Evolutionary conservation across 2,329 filamentous ascomycete species (phyloP).

Genomic region (Penicillium sp.): DNA sequence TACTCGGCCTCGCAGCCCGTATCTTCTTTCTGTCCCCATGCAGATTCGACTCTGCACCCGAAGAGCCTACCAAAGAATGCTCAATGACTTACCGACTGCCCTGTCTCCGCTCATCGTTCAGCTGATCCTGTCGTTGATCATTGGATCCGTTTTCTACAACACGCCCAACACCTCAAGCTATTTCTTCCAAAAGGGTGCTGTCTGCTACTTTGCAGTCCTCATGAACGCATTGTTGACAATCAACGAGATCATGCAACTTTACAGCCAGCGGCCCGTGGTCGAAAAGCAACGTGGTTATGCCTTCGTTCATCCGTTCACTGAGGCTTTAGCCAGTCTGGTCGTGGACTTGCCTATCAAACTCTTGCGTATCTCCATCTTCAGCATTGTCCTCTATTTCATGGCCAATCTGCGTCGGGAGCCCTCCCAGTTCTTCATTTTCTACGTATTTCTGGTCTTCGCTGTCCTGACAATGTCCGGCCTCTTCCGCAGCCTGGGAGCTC

Average conservation of each 20-base stretch:
- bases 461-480: conserved; percentile 49
- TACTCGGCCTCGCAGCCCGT: conserved; percentile 55
- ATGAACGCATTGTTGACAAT: conserved; percentile 69
- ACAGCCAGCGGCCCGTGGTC: conserved; percentile 23
- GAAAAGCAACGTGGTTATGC: conserved; percentile 30
- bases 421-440: conserved; percentile 78
- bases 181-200: conserved; percentile 70
- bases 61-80: conserved; percentile 70
- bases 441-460: conserved; percentile 40
- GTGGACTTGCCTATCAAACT: conserved; percentile 67
- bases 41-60: conserved; percentile 74
- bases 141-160: conserved; percentile 76
- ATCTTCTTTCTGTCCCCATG: conserved; percentile 67
- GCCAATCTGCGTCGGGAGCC: conserved; percentile 69
- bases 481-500: conserved; percentile 52
- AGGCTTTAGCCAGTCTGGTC: conserved; percentile 14
- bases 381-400: conserved; percentile 79
- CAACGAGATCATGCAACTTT: conserved; percentile 41
- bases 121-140: conserved; percentile 67
- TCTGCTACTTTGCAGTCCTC: conserved; percentile 80
- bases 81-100: conserved; percentile 68
- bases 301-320: conserved; percentile 28
- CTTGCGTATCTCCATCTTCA: conserved; percentile 67
- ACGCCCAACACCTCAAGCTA: conserved; percentile 58
- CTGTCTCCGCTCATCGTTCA: conserved; percentile 62